phyloP scores from a whole-genome alignment of 164 flowering plant genomes.

The Vitis rotundifolia region DNA sequence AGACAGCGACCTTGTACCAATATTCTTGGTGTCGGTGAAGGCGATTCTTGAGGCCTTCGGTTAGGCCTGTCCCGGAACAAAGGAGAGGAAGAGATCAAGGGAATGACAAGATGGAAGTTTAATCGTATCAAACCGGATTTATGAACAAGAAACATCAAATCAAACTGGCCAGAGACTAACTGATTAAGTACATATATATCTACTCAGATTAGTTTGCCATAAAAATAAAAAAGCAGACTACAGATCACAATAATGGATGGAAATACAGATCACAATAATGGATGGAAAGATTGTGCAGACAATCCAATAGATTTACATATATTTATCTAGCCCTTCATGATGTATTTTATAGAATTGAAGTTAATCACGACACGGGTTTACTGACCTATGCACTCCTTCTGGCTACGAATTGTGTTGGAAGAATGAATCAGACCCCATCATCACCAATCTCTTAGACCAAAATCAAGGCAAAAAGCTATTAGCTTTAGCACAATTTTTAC shows the following conservation, averaged over 20 bases:
- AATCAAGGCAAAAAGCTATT: not conserved
- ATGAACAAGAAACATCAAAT: not conserved
- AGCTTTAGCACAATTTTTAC: not conserved
- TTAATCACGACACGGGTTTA: not conserved
- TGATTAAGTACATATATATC: not conserved
- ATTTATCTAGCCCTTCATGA: not conserved
- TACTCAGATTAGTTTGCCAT: no score
- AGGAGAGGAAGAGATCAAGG: not conserved
- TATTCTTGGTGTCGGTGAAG: not conserved
- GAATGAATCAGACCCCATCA: not conserved
- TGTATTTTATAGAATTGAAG: not conserved
- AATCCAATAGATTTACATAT: not conserved
- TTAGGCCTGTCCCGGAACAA: not conserved
- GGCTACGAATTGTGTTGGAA: not conserved
- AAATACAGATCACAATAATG: no score
- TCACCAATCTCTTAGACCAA: not conserved
- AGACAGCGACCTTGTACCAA: slow-evolving; percentile 2
- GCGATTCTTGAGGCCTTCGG: not conserved
- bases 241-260: no score
- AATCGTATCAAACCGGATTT: not conserved
- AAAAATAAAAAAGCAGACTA: no score
- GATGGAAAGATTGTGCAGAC: no score
- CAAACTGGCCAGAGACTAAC: not conserved
- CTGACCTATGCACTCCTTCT: not conserved
- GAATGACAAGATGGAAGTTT: not conserved